Evolutionary conservation across 2,329 filamentous ascomycete genomes (phyloP), one percentile per base, ranked within the genome.

Genomic region (Harringtonia lauricola): DNA sequence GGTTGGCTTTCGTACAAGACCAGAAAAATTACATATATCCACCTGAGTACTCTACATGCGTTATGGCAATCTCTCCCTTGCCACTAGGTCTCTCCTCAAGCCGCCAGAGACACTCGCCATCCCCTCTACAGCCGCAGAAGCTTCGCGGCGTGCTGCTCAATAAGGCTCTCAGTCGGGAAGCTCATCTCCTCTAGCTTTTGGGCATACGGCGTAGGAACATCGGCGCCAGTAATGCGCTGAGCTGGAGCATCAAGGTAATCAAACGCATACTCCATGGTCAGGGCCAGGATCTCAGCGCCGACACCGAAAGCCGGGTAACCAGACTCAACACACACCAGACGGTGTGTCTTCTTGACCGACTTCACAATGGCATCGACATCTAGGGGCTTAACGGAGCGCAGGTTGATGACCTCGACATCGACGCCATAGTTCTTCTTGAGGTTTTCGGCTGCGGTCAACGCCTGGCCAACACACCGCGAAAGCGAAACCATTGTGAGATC

Each of bases 261-360:
- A 61, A 96, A 98, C 51, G 79, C 89, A 66, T 96, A 98, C 70
- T 98, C 92, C 83, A 94, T 94, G 51, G 87, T 82, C 48, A 95
- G 73, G 47, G 92, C 92, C 51, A 98, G 78, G 57, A 98, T 88
- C 71, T 98, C 92, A 46, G 90, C 78, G 47, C 82, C 78, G 54
- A 98, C 87, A 63, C 92, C 92, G 61, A 89, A 98, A 58, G 86
- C 86, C 51, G 92, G 92, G 79, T 89, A 98, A 52, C 90, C 92
- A 45, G 88, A 95, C 70, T 96, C 90, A 55, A 98, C 87, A 35
- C 80, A 81, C 64, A 98, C 76, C 50, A 98, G 79, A 59, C 83
- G 85, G 63, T 86, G 83, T 17, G 92, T 98, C 83, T 98, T 98
- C 85, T 98, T 96, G 63, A 98, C 82, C 13, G 89, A 95, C 65